Conservation (phyloP, 495 filamentous ascomycete species). For the Parathielavia appendiculata region DNA sequence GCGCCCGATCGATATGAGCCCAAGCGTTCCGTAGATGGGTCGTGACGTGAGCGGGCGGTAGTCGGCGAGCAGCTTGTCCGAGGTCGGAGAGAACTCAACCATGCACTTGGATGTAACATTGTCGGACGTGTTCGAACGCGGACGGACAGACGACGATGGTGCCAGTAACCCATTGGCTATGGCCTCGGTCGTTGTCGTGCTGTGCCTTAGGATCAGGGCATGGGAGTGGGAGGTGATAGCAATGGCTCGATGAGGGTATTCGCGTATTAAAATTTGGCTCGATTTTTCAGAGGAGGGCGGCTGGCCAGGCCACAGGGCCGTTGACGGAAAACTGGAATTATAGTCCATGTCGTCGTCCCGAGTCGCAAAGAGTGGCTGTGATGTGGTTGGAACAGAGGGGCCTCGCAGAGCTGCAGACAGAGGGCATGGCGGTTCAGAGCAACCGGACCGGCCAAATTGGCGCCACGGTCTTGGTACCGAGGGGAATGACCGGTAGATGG, state of each 20-base stretch:
- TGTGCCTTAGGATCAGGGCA: slow-evolving; percentile 78
- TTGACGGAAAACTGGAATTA: slow-evolving; percentile 18
- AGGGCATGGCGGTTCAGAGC: slow-evolving; percentile 12
- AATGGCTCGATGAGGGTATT: slow-evolving; percentile 79
- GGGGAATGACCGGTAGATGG: no score
- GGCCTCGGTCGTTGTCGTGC: slow-evolving; percentile 49
- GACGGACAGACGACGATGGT: slow-evolving; percentile 40
- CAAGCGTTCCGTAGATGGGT: slow-evolving; percentile 82
- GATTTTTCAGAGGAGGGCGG: slow-evolving; percentile 42
- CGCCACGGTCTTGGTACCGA: neutral
- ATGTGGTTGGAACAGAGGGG: neutral
- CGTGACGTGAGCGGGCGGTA: slow-evolving; percentile 68
- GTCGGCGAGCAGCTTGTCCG: slow-evolving; percentile 60
- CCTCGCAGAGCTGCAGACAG: neutral
- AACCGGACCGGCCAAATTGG: neutral
- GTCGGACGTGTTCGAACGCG: slow-evolving; percentile 35
- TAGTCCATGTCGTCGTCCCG: slow-evolving; percentile 23
- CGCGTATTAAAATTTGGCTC: slow-evolving; percentile 58
- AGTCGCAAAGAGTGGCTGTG: slow-evolving; percentile 5
- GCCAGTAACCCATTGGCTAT: slow-evolving; percentile 49
- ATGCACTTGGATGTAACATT: slow-evolving; percentile 59
- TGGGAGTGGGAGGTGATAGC: slow-evolving; percentile 73
- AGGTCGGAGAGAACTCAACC: slow-evolving; percentile 72
- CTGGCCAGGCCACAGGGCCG: slow-evolving; percentile 30
- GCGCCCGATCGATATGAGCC: slow-evolving; percentile 74